phyloP scores from a whole-genome alignment of 78 protist genomes.

The Dictyostelium firmibasis region DNA sequence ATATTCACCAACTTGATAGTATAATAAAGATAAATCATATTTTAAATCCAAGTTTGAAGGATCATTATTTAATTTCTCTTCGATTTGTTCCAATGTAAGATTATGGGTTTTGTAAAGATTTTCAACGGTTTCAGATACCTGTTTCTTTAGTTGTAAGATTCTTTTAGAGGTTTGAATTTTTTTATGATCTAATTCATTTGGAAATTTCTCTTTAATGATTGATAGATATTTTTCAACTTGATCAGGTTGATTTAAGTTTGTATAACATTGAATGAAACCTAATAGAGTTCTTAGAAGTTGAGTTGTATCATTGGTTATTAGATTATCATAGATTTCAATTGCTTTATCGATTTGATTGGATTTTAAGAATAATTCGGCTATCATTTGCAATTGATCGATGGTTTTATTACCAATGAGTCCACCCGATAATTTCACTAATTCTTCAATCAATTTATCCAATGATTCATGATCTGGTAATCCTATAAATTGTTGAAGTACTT shows the following conservation, averaged over 20 bases:
- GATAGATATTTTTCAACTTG: not conserved
- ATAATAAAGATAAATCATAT: not conserved
- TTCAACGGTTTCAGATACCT: not conserved
- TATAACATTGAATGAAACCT: constrained; percentile 6
- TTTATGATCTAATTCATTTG: constrained; percentile 4
- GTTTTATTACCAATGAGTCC: not conserved
- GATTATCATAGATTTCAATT: not conserved
- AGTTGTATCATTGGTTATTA: not conserved
- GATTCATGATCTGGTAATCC: constrained; percentile 1
- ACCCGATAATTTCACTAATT: constrained; percentile 1
- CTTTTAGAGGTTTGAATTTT: not conserved
- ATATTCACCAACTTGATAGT: not conserved
- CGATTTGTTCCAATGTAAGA: not conserved
- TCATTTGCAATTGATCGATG: not conserved
- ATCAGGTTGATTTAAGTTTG: not conserved
- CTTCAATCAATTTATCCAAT: not conserved
- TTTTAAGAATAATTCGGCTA: not conserved
- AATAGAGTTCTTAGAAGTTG: not conserved
- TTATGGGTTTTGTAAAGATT: not conserved
- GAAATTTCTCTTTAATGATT: not conserved
- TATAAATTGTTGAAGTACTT: not conserved
- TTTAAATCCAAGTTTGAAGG: not conserved
- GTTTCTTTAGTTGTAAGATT: constrained; percentile 5
- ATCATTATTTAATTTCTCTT: not conserved
- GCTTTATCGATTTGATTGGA: not conserved